Conservation (phyloP, 306 rosid species). For the Carpinus fangiana region DNA sequence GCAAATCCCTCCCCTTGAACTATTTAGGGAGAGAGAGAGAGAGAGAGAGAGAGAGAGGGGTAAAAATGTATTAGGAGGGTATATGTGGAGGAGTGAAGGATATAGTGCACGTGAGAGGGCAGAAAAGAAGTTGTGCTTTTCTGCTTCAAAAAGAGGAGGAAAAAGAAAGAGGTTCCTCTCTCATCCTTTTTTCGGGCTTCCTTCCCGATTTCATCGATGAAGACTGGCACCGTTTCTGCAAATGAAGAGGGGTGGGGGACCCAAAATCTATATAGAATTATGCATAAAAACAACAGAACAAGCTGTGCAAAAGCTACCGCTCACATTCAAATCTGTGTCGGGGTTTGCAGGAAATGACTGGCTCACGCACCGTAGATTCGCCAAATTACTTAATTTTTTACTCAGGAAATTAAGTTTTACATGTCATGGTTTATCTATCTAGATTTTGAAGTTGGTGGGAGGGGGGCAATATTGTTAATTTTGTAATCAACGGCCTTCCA, state of each 20-base stretch:
- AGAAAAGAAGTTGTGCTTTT: constrained; percentile 55
- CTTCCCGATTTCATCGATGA: constrained; percentile 48
- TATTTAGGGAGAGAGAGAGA: constrained; percentile 10
- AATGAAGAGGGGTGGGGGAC: constrained; percentile 51
- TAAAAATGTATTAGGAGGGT: constrained; percentile 7
- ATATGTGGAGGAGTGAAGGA: constrained; percentile 29
- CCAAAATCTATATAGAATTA: constrained; percentile 76
- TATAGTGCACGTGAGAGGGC: constrained; percentile 62
- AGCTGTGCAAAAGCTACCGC: constrained; percentile 73
- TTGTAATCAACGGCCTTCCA: constrained; percentile 1
- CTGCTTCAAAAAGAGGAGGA: constrained; percentile 46
- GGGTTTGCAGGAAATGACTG: constrained; percentile 54
- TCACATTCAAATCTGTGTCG: constrained; percentile 85
- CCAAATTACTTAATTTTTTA: too few species aligned
- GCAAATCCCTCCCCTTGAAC: constrained; percentile 26
- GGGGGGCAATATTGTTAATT: background rate
- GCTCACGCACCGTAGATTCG: constrained; percentile 66
- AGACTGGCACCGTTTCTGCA: constrained; percentile 42
- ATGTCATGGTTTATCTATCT: constrained; percentile 26
- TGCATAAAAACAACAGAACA: constrained; percentile 66
- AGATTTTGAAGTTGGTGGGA: constrained; percentile 9
- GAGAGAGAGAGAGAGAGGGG: constrained; percentile 17
- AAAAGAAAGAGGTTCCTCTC: constrained; percentile 38
- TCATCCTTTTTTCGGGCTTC: constrained; percentile 36
- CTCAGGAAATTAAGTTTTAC: background rate